These are phyloP conservation scores for Fusarium transvaalense DNA, from an alignment of 2,329 filamentous ascomycete species.

Conservation along the genomic window DNA sequence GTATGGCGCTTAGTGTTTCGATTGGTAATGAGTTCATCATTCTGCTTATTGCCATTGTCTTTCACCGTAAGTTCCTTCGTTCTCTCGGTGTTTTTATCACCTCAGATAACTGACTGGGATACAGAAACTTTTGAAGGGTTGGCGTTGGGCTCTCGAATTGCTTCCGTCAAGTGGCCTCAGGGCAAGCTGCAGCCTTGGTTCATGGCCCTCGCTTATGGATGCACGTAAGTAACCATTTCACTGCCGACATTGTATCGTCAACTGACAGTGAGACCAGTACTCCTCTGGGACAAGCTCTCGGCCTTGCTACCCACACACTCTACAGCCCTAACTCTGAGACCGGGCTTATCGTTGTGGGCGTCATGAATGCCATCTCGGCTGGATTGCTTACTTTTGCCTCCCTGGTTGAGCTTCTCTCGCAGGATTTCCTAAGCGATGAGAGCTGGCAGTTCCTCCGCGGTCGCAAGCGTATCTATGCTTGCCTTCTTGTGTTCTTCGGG, in stretches of 20 bases:
- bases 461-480: slow-evolving; percentile 65
- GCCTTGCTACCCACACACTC: slow-evolving; percentile 75
- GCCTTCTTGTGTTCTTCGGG: slow-evolving; percentile 68
- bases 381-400: slow-evolving; percentile 79
- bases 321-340: slow-evolving; percentile 76
- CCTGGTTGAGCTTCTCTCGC: slow-evolving; percentile 77
- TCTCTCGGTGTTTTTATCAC: rapidly evolving
- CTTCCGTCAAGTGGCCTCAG: slow-evolving; percentile 62
- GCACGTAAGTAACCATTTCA: slow-evolving; percentile 56
- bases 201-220: slow-evolving; percentile 70
- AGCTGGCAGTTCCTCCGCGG: slow-evolving; percentile 70
- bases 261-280: slow-evolving; percentile 61
- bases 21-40: slow-evolving; percentile 81
- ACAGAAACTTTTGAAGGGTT: slow-evolving; percentile 66
- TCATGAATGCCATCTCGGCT: slow-evolving; percentile 80
- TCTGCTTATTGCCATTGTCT: slow-evolving; percentile 82
- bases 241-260: neutral
- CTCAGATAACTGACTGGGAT: slow-evolving; percentile 11
- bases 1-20: slow-evolving; percentile 84
- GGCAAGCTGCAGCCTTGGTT: slow-evolving; percentile 64
- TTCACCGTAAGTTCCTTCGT: slow-evolving; percentile 67
- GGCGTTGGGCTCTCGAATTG: slow-evolving; percentile 74
- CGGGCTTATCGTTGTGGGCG: slow-evolving; percentile 77
- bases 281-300: slow-evolving; percentile 79
- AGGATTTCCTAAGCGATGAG: slow-evolving; percentile 76